Base-by-base conservation (phyloP, 2,329 filamentous ascomycete genomes). In the Neurospora crassa region DNA sequence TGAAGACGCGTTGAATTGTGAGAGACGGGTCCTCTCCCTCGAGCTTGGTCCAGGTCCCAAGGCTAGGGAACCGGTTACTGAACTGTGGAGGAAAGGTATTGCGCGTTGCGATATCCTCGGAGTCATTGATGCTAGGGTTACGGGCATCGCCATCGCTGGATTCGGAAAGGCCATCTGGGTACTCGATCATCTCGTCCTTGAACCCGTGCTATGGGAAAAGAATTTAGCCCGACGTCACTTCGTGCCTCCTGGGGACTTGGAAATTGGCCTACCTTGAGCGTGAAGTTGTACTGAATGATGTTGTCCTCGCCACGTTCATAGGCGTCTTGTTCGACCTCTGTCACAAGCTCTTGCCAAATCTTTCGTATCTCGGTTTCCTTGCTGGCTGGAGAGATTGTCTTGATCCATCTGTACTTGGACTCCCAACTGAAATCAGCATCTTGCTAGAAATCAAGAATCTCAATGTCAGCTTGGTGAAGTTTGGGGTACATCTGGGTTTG, bases 341-440 rank as follows among this genome's bases (percentile, higher is more conserved):
- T 34, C 20, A 69, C 8, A 72, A 29, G 2, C 71, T 67, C 14
- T 42, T 40, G 8, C 70, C 70, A 20, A 2, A 5, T 3, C 71
- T 37, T 20, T 14, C 76, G 76, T 11, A 79, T 68, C 3, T 45
- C 37, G 10, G 20, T 42, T 1, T 74, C 59, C n/a, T 72, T 34
- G 5, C 42, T 43, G 3, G 67, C 10, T 10, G n/a, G 69, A 68
- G 78, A 79, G 3, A 70, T 73, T 4, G 76, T 72, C 16, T 74
- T 74, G 71, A 79, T 77, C 76, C 76, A 78, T 29, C 67, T 53
- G 7, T 72, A 72, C 4, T 73, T 71, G 5, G 40, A 5, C 3
- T 79, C 78, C 45, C 75, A 80, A 2, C 29, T 45, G 40, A 76
- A 77, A 14, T 75, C 69, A 16, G 71, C 73, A 11, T 71, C 18